Evolutionary conservation across 2,329 filamentous ascomycete species (phyloP).

Genomic region (Elsinoe perseae): DNA sequence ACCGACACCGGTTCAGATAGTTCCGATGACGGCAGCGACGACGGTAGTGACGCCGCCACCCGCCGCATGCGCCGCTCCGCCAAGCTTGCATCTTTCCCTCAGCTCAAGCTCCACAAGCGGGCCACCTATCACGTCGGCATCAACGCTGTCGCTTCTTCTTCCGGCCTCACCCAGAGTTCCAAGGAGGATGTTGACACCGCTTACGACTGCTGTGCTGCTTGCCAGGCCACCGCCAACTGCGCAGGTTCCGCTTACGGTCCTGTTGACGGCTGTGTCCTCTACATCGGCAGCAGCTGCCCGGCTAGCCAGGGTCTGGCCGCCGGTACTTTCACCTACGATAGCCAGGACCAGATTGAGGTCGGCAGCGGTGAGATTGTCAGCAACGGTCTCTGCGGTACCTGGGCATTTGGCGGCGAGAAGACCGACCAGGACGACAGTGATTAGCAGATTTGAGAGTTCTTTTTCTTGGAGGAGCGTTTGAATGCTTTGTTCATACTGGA

Average conservation of each 20-base stretch:
- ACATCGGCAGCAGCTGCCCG: not conserved
- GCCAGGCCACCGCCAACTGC: conserved; percentile 1
- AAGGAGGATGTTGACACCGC: not conserved
- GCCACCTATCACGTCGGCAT: conserved; percentile 10
- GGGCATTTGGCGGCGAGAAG: not conserved
- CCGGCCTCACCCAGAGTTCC: not conserved
- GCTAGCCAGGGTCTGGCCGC: not conserved
- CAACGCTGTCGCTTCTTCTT: not conserved
- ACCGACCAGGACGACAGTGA: not conserved
- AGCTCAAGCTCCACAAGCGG: conserved; percentile 1
- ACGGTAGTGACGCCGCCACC: not conserved
- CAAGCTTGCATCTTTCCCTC: not conserved
- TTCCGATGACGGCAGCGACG: not conserved
- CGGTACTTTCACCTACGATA: conserved; percentile 1
- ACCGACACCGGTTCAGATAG: too few species aligned
- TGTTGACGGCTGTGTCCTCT: not conserved
- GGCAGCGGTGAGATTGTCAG: conserved; percentile 4
- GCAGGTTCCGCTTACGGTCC: not conserved
- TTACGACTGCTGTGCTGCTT: conserved; percentile 10
- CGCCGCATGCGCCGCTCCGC: conserved; percentile 9
- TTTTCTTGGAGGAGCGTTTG: not conserved
- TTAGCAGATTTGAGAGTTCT: not conserved
- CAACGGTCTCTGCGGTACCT: conserved; percentile 12
- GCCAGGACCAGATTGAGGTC: not conserved
- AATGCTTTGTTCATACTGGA: too few species aligned